Conservation (phyloP, 1,284 basidiomycete species). For the Xerocomus nothofagi region DNA sequence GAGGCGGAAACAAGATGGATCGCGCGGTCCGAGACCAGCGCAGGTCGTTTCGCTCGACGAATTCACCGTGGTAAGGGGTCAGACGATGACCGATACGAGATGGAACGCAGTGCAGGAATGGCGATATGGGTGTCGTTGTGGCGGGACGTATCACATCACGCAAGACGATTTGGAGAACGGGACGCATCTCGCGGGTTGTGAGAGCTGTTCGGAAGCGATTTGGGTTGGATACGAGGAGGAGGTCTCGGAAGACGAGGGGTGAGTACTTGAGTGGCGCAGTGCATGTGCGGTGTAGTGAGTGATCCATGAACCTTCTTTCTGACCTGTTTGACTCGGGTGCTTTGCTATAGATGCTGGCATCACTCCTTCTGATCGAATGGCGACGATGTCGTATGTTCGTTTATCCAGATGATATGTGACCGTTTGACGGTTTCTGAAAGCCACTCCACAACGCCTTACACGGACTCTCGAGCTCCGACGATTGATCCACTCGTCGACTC, state of each 20-base stretch:
- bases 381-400: not conserved
- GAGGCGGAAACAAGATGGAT: constrained; percentile 7
- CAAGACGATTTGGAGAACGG: constrained; percentile 62
- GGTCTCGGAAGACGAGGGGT: constrained; percentile 2
- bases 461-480: not conserved
- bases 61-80: constrained; percentile 44
- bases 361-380: not conserved
- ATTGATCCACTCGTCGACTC: not conserved
- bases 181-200: constrained; percentile 66
- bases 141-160: constrained; percentile 58
- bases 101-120: constrained; percentile 36
- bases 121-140: constrained; percentile 67
- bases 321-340: not conserved
- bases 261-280: not conserved
- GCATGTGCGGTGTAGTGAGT: not conserved
- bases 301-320: not conserved
- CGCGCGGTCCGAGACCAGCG: constrained; percentile 58
- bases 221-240: constrained; percentile 73
- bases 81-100: constrained; percentile 11
- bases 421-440: not conserved
- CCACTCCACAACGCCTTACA: not conserved
- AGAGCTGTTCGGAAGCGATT: constrained; percentile 71
- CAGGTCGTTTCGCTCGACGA: constrained; percentile 77
- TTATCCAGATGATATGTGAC: not conserved
- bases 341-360: not conserved